These are phyloP conservation scores for Rhizophlyctis rosea DNA, from an alignment of 192 early-diverging fungal species.

Conservation along the genomic window DNA sequence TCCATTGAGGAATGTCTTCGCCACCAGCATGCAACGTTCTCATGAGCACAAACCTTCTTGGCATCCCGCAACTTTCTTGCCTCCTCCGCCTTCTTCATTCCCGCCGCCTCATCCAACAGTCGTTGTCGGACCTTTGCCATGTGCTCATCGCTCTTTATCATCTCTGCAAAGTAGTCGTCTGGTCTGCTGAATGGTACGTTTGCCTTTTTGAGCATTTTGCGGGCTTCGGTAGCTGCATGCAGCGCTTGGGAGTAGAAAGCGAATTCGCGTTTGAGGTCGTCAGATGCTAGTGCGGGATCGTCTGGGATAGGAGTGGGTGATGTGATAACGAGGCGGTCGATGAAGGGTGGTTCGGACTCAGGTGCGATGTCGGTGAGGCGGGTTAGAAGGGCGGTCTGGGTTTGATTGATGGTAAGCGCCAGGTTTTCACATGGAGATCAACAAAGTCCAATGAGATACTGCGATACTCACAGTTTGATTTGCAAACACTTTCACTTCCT, in stretches of 20 bases:
- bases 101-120: slow-evolving; percentile 78
- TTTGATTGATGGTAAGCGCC: background rate
- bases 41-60: slow-evolving; percentile 61
- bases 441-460: background rate
- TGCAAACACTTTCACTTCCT: slow-evolving; percentile 29
- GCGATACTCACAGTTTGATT: slow-evolving; percentile 22
- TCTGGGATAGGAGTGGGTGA: slow-evolving; percentile 29
- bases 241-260: slow-evolving; percentile 93
- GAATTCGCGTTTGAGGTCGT: slow-evolving; percentile 91
- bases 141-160: slow-evolving; percentile 95
- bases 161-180: slow-evolving; percentile 97
- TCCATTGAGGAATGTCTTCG: background rate
- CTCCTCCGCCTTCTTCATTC: slow-evolving; percentile 77
- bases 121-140: slow-evolving; percentile 87
- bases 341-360: slow-evolving; percentile 42
- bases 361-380: slow-evolving; percentile 40
- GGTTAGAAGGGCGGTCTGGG: slow-evolving; percentile 37
- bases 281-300: slow-evolving; percentile 57
- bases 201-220: slow-evolving; percentile 55
- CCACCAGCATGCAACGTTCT: too few relatives aligned
- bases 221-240: slow-evolving; percentile 66
- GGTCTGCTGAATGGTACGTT: slow-evolving; percentile 80
- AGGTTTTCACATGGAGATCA: background rate
- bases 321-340: slow-evolving; percentile 45
- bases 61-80: slow-evolving; percentile 83